phyloP scores from a whole-genome alignment of 2,329 filamentous ascomycete genomes.

The Verticillium klebahnii region DNA sequence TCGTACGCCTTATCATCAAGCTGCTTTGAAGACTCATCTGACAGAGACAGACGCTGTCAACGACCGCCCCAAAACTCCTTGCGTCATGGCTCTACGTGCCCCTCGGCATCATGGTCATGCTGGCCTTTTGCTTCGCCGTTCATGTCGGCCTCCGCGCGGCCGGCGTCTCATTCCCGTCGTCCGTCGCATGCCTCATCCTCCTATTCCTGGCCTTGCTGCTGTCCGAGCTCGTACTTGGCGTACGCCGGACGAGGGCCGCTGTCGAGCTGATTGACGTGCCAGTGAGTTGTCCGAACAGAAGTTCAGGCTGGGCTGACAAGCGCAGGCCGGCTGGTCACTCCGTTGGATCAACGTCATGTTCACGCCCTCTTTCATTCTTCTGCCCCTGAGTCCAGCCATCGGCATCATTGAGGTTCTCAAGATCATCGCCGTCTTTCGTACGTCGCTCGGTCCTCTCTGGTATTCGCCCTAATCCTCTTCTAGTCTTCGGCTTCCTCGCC shows the following conservation, averaged over 20 bases:
- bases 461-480: not conserved
- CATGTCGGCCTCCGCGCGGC: conserved; percentile 38
- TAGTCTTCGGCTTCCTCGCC: conserved; percentile 50
- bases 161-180: conserved; percentile 52
- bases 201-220: conserved; percentile 46
- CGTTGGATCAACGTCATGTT: conserved; percentile 57
- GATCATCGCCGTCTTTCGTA: conserved; percentile 55
- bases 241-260: conserved; percentile 40
- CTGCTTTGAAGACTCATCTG: not conserved
- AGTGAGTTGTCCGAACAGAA: conserved; percentile 26
- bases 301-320: conserved; percentile 3
- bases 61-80: conserved; percentile 18
- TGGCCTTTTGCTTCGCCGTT: conserved; percentile 38
- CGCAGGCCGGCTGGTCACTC: conserved; percentile 51
- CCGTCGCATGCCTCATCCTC: conserved; percentile 52
- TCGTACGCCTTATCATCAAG: conserved; percentile 1
- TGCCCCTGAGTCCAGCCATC: conserved; percentile 52
- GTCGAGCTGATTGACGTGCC: conserved; percentile 49
- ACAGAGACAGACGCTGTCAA: conserved; percentile 5
- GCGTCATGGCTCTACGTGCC: conserved; percentile 48
- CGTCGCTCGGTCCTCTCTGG: conserved; percentile 14
- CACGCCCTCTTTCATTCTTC: conserved; percentile 53
- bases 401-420: conserved; percentile 50
- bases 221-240: conserved; percentile 41
- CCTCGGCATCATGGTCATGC: conserved; percentile 32